A percentile compares a stretch with the other conserved stretches of the same genome.
Conservation (phyloP, 1,284 basidiomycete genomes). For the Cutaneotrichosporon cavernicola region DNA sequence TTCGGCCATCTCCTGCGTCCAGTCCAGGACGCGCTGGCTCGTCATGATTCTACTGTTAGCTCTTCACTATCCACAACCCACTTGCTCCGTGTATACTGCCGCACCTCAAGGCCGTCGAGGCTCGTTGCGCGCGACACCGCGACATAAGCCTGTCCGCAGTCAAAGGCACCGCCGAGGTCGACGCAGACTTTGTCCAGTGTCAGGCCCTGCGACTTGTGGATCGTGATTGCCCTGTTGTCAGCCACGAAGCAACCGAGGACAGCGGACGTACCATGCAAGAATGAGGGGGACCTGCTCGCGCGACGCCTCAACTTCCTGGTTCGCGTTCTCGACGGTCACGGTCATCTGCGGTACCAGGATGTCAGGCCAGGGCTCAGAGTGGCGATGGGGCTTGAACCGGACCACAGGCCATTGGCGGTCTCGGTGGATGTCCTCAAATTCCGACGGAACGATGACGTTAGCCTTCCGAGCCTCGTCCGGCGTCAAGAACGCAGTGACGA, state of each 20-base stretch:
- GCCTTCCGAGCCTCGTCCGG: slow-evolving; percentile 5
- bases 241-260: not conserved
- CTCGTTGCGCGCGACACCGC: slow-evolving; percentile 42
- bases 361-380: not conserved
- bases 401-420: slow-evolving; percentile 35
- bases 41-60: slow-evolving; percentile 18
- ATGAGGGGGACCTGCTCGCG: slow-evolving; percentile 20
- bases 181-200: slow-evolving; percentile 68
- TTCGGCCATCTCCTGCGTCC: slow-evolving; percentile 14
- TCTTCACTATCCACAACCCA: not conserved
- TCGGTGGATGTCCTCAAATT: not conserved
- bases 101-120: slow-evolving; percentile 37
- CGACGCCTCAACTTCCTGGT: slow-evolving; percentile 4
- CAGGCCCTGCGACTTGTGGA: slow-evolving; percentile 52
- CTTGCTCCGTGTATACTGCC: slow-evolving; percentile 2
- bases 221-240: slow-evolving; percentile 37
- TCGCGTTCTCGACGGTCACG: slow-evolving; percentile 9
- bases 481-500: slow-evolving; percentile 19
- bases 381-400: slow-evolving; percentile 31
- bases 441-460: not conserved
- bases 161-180: slow-evolving; percentile 56
- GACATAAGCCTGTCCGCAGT: slow-evolving; percentile 44
- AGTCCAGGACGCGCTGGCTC: slow-evolving; percentile 14
- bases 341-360: slow-evolving; percentile 9
- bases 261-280: slow-evolving; percentile 18